Evolutionary conservation across 192 early-diverging fungal genomes (phyloP), one percentile per base, ranked within the genome.

Genomic region (Coemansia sp.): DNA sequence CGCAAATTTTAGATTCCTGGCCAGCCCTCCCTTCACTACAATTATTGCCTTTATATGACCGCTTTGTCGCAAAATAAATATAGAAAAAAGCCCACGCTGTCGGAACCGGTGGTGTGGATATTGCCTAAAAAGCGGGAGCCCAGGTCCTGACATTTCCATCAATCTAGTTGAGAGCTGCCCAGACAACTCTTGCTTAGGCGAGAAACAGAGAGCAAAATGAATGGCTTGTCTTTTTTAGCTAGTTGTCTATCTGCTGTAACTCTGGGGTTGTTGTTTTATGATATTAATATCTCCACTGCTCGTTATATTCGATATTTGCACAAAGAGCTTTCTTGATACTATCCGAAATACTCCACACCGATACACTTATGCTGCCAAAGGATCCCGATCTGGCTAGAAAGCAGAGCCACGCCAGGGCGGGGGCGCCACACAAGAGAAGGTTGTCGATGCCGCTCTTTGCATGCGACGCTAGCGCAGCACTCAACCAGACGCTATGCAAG

Each of bases 51-150:
- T 26, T 45, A 45, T 45, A 45, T 45, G 5, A 45, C 8, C 9
- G 20, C n/a, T 20, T 20, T 20, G 31, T 31, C 14, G 23, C 10
- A 28, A 16, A 16, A 3, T n/a, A n/a, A 55, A 55, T 31, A 55
- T 55, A 55, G 13, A 21, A 16, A n/a, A 16, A 28, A 31, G 51
- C 51, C 24, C 51, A 55, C 51, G 51, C 51, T 55, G 51, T 55
- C 51, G 51, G 51, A n/a, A 31, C 51, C 51, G 26, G 51, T 28
- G 26, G 51, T 13, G 28, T 55, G 51, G 51, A 13, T 55, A 55
- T 55, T 55, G 51, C 51, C 51, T 33, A 21, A 16, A 55, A 33
- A 33, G 24, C 6, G 28, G 51, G 48, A 4, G 51, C 28, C 51
- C 51, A 55, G 51, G 28, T 28, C 51, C 26, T 31, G 31, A 31